Percentiles rank a stretch among this genome's conserved stretches.
Evolutionary conservation across 2,329 filamentous ascomycete species (phyloP).

Genomic region (Aureobasidium sp.): DNA sequence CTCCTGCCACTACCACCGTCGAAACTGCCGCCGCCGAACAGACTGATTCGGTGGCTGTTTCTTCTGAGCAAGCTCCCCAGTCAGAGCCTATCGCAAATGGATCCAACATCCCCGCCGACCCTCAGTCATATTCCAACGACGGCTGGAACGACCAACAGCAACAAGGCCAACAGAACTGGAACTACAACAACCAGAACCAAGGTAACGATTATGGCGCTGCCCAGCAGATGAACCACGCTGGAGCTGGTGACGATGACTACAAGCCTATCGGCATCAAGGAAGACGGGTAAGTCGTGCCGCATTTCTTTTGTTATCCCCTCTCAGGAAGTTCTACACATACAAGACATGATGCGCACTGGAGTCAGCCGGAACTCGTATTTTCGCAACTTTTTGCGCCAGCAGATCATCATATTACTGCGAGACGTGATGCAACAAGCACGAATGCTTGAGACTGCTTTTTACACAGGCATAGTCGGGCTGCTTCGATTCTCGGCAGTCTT

Average conservation of each 20-base stretch:
- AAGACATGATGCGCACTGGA: constrained; percentile 13
- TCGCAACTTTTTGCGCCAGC: not conserved
- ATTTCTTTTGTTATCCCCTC: constrained; percentile 20
- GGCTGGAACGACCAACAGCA: constrained; percentile 10
- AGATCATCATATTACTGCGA: not conserved
- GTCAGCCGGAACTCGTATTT: not conserved
- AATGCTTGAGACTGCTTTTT: not conserved
- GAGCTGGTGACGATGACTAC: constrained; percentile 34
- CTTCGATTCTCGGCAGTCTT: not conserved
- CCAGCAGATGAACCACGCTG: constrained; percentile 16
- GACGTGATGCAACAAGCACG: not conserved
- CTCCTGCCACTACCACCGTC: constrained; percentile 2
- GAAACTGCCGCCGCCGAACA: not conserved
- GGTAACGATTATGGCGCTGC: constrained; percentile 22
- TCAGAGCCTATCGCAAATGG: constrained; percentile 14
- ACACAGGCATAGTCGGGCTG: not conserved
- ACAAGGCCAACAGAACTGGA: constrained; percentile 6
- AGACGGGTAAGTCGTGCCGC: constrained; percentile 66
- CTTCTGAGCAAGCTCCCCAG: not conserved
- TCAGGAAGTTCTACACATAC: not conserved
- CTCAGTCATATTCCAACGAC: not conserved
- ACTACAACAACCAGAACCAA: constrained; percentile 14
- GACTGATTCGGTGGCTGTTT: not conserved
- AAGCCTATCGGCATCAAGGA: constrained; percentile 68
- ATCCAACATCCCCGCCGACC: not conserved